phyloP scores from a whole-genome alignment of 2,329 filamentous ascomycete genomes.

The Diaporthe capsici region DNA sequence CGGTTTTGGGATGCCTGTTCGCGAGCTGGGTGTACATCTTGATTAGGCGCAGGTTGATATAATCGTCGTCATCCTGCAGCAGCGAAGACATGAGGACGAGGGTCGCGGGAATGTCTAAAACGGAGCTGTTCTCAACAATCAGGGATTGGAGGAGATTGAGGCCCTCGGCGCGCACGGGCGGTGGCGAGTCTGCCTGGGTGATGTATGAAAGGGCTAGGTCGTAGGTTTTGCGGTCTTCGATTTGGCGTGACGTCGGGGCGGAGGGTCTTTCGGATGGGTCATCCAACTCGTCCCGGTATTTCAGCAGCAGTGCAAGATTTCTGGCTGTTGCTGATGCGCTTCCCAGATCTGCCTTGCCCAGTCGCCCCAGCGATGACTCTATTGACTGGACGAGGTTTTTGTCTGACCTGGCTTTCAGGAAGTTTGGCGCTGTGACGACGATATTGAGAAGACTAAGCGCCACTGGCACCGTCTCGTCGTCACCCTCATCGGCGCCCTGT shows the following conservation, averaged over 20 bases:
- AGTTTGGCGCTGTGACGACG: slow-evolving; percentile 70
- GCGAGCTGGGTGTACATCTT: slow-evolving; percentile 75
- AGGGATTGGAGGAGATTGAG: slow-evolving; percentile 72
- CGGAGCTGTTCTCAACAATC: slow-evolving; percentile 66
- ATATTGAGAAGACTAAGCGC: slow-evolving; percentile 74
- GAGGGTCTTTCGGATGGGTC: slow-evolving; percentile 55
- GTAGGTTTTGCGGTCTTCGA: slow-evolving; percentile 74
- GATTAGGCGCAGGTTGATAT: slow-evolving; percentile 78
- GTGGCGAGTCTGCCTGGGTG: slow-evolving; percentile 71
- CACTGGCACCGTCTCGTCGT: slow-evolving; percentile 65
- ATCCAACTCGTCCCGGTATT: slow-evolving; percentile 68
- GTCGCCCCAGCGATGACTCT: slow-evolving; percentile 62
- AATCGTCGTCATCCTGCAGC: slow-evolving; percentile 77
- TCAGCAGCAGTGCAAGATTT: slow-evolving; percentile 69
- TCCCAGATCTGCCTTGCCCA: slow-evolving; percentile 55
- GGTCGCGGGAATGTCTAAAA: slow-evolving; percentile 76
- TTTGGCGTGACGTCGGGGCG: slow-evolving; percentile 60
- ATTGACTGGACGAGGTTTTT: slow-evolving; percentile 59
- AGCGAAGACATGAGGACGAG: slow-evolving; percentile 75
- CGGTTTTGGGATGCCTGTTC: slow-evolving; percentile 72
- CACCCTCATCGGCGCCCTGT: slow-evolving; percentile 56
- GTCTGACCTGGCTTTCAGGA: slow-evolving; percentile 64
- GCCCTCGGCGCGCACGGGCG: slow-evolving; percentile 77
- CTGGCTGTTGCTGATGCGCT: slow-evolving; percentile 67
- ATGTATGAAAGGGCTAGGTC: slow-evolving; percentile 75